A percentile compares a stretch with the other conserved stretches of the same genome.
phyloP scores from a whole-genome alignment of 2,329 filamentous ascomycete genomes.

The Fulvia fulva region DNA sequence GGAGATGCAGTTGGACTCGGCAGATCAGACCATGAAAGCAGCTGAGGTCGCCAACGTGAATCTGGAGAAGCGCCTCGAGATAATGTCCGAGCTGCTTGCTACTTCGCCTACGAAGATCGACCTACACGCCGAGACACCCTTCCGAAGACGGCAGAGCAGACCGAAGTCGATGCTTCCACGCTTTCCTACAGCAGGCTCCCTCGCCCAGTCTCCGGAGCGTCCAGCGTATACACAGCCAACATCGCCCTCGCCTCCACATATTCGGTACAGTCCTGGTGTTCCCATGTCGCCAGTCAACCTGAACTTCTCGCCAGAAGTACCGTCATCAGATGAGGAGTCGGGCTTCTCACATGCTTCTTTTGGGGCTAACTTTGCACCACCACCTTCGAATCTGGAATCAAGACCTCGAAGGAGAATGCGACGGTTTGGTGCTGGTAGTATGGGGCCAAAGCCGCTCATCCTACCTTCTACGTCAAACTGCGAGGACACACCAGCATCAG shows the following conservation, averaged over 20 bases:
- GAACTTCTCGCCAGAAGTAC: constrained; percentile 17
- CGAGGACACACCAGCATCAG: constrained; percentile 25
- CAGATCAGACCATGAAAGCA: constrained; percentile 30
- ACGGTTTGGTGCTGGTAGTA: constrained; percentile 34
- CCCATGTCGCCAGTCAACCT: constrained; percentile 15
- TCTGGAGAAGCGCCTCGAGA: constrained; percentile 37
- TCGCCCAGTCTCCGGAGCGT: constrained; percentile 27
- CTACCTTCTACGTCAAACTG: constrained; percentile 31
- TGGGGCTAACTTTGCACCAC: not conserved
- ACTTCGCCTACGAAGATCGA: constrained; percentile 36
- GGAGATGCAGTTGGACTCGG: constrained; percentile 31
- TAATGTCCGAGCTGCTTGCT: constrained; percentile 36
- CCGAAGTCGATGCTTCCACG: constrained; percentile 33
- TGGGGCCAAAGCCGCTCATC: constrained; percentile 33
- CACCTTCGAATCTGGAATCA: constrained; percentile 7
- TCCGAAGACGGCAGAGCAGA: constrained; percentile 26
- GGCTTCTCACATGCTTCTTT: constrained; percentile 10
- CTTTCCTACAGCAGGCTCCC: constrained; percentile 32
- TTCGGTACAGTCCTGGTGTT: constrained; percentile 6
- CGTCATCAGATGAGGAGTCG: constrained; percentile 16
- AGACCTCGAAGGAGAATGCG: constrained; percentile 32
- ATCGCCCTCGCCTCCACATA: constrained; percentile 8
- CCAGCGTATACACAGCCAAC: constrained; percentile 13
- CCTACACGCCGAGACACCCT: constrained; percentile 28
- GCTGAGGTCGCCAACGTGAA: constrained; percentile 36